phyloP scores from a whole-genome alignment of 2,329 filamentous ascomycete species.

The Lecanicillium sp. region DNA sequence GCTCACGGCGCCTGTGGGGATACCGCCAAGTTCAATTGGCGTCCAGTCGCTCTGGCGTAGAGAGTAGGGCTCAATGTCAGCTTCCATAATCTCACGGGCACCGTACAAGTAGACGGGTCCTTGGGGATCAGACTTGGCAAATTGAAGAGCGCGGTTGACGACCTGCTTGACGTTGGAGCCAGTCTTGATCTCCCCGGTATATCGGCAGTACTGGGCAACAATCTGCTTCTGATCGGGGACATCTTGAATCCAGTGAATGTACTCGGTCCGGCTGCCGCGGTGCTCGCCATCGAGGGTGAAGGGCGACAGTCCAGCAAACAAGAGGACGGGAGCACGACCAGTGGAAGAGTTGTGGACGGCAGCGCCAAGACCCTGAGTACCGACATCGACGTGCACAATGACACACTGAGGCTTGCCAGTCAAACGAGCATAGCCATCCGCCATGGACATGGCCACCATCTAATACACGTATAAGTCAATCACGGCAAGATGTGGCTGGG shows the following conservation, averaged over 20 bases:
- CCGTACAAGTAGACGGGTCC: slow-evolving; percentile 75
- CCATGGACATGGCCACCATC: slow-evolving; percentile 83
- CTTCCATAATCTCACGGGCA: slow-evolving; percentile 76
- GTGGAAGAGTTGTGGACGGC: slow-evolving; percentile 73
- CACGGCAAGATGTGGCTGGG: not conserved
- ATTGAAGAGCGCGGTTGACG: slow-evolving; percentile 76
- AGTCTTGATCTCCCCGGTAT: slow-evolving; percentile 73
- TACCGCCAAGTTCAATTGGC: slow-evolving; percentile 56
- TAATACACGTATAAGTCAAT: slow-evolving; percentile 23
- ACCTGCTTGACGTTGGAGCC: slow-evolving; percentile 84
- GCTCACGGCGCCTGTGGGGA: slow-evolving; percentile 42
- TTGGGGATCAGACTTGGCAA: slow-evolving; percentile 66
- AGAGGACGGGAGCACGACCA: slow-evolving; percentile 64
- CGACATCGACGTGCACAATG: slow-evolving; percentile 74
- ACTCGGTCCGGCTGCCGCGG: slow-evolving; percentile 69
- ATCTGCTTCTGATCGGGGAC: slow-evolving; percentile 77
- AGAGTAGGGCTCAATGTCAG: slow-evolving; percentile 66
- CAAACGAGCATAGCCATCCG: slow-evolving; percentile 68
- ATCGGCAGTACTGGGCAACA: slow-evolving; percentile 77
- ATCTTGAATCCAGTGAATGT: slow-evolving; percentile 82
- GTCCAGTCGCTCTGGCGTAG: slow-evolving; percentile 64
- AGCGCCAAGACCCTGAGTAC: slow-evolving; percentile 68
- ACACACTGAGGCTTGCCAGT: slow-evolving; percentile 68
- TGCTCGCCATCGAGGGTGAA: slow-evolving; percentile 72
- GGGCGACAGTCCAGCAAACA: slow-evolving; percentile 71